Evolutionary conservation across 176 grass and related monocot species (phyloP), one percentile per base, ranked within the genome.

Genomic region (Oryza glaberrima): DNA sequence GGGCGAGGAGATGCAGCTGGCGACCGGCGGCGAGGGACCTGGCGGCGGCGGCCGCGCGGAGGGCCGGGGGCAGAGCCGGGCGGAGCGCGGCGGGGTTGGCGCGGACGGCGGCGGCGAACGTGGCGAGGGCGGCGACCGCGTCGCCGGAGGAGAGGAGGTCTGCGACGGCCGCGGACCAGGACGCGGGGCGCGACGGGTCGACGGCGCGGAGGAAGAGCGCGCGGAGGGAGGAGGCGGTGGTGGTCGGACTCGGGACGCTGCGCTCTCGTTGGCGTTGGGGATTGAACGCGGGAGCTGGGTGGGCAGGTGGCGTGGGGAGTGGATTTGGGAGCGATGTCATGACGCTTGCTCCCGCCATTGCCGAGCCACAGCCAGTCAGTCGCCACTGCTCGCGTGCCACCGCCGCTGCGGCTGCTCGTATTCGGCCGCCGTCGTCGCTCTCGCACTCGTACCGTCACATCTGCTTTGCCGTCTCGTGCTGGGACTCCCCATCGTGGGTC

Each of bases 1-100:
- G 61, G 17, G 92, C 75, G 26, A 94, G 73, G 67, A 94, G 85
- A 77, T 97, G 94, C 28, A 97, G 85, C 87, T 97, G 94, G 68
- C 89, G 92, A 36, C 94, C 94, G 70, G 82, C 75, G 61, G 63
- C 25, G 51, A 96, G 91, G 25, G 88, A 90, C 20, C 36, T 41
- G 61, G 87, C 58, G 43, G 89, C 87, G 51, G 89, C 78, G 13
- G 91, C 91, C 23, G 94, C 88, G 49, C 84, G 88, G 52, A 94
- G 85, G 34, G 89, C 89, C 40, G 84, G 89, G 17, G 92, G 89
- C 0, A 94, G 85, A 25, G 91, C 83, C 13, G 87, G 88, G 49
- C 73, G 77, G 66, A 93, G 87, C 26, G 91, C 72, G 54, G 88
- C 81, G 6, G 88, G 88, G 86, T 19, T 77, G 20, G 73, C 54